A percentile compares a stretch with the other conserved stretches of the same genome.
Evolutionary conservation across 495 filamentous ascomycete species (phyloP).

Genomic region (Stereocaulon alpinum): DNA sequence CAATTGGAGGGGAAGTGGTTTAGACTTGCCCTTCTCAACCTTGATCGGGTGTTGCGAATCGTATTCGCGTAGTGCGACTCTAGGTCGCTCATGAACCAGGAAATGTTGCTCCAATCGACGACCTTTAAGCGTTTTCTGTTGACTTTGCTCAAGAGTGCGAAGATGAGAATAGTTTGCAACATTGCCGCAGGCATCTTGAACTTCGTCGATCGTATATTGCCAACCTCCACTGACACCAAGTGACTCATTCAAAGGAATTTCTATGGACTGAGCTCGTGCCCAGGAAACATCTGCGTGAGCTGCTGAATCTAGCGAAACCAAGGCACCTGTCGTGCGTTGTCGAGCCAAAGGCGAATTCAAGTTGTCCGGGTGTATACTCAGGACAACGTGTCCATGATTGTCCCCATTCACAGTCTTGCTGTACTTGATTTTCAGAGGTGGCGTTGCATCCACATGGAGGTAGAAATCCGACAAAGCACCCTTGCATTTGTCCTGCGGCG

Average conservation of each 20-base stretch:
- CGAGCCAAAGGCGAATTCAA: conserved; percentile 62
- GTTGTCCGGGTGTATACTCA: conserved; percentile 84
- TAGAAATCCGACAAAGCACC: conserved; percentile 79
- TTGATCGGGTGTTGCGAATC: conserved; percentile 70
- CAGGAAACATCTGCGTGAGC: conserved; percentile 61
- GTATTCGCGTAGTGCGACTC: conserved; percentile 57
- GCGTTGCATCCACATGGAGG: conserved; percentile 74
- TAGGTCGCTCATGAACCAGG: conserved; percentile 76
- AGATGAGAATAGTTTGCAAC: conserved; percentile 62
- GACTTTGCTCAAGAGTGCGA: conserved; percentile 50
- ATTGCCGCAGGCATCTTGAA: conserved; percentile 84
- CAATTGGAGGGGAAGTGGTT: conserved; percentile 63
- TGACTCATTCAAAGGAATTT: conserved; percentile 78
- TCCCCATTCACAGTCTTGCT: conserved; percentile 69
- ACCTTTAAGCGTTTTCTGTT: conserved; percentile 43
- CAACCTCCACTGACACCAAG: conserved; percentile 66
- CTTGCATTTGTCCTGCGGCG: conserved; percentile 57
- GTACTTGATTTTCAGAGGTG: conserved; percentile 87
- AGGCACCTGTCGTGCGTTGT: conserved; percentile 41
- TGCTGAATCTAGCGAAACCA: conserved; percentile 40
- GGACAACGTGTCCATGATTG: conserved; percentile 67
- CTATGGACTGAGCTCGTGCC: conserved; percentile 64
- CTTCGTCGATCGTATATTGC: conserved; percentile 83
- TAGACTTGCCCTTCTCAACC: conserved; percentile 60
- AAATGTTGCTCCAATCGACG: conserved; percentile 65